Base-by-base conservation (phyloP, 1,284 basidiomycete genomes). In the Puccinia novopanici region DNA sequence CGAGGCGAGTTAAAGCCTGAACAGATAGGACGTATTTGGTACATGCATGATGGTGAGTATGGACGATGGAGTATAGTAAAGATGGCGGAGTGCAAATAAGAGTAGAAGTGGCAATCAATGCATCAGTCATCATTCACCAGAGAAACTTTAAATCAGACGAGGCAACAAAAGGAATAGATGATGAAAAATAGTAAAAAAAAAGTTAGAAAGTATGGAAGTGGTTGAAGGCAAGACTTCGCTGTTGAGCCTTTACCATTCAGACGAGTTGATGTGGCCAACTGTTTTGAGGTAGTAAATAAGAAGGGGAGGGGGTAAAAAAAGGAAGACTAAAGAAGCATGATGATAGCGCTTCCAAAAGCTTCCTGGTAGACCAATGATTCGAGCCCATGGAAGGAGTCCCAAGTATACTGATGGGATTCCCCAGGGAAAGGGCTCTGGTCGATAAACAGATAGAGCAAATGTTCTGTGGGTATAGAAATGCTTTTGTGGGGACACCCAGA, bases 111-210 rank as follows among this genome's bases (percentile, higher is more conserved):
- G 48, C 59, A 75, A 75, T 65, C 57, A 63, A 63, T 63, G 27
- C 24, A 75, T 61, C 74, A 75, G 61, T 75, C 74, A 75, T 63
- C 59, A 63, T 63, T 50, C 74, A 34, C 19, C 54, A n/a, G 54
- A 30, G 52, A 73, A 73, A 73, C 34, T 55, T 45, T 73, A 45
- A 73, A 42, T 73, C 54, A 52, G 37, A 73, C 50, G 19, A n/a
- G 54, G 37, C 37, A 34, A 59, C 54, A 40, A 59, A 73, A 45
- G 54, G 13, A 73, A 59, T 24, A 48, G 63, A 67, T n/a, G 34
- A 75, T n/a, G 34, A 75, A 61, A 52, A 61, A 30, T 75, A 61
- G 40, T 10, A 40, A 65, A 12, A 24, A 10, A 61, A 75, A 40
- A 34, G n/a, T n/a, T 34, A 34, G n/a, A 63, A 75, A 45, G 57